Evolutionary conservation across 139 green algal genomes (phyloP), one percentile per base, ranked within the genome.

Genomic region (Monoraphidium neglectum): DNA sequence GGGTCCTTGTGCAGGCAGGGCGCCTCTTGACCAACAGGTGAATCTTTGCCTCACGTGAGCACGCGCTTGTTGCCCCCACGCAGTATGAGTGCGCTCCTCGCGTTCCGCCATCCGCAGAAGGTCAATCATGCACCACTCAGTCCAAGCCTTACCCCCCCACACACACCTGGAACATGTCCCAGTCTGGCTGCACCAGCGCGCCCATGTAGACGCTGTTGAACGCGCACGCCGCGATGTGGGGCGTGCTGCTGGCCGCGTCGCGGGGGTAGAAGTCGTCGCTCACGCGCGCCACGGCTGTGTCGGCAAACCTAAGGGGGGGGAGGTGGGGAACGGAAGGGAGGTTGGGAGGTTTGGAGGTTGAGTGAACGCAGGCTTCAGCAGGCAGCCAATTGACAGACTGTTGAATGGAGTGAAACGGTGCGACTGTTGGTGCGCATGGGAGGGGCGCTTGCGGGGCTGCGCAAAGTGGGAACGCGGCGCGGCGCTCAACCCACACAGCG

Each of bases 161-260:
- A n/a, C n/a, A n/a, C 54, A 76, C 88, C 72, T 92, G 87, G 80
- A 94, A 94, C 89, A 94, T 94, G 84, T 94, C 89, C 89, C 89
- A 94, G 81, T 94, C 89, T n/a, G 89, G 89, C 70, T 90, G 82
- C 70, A 92, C 83, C 62, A 94, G 76, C 33, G 82, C 86, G 26
- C 85, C 85, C 78, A 97, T 68, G 77, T 95, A 97, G 8, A 95
- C 64, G 5, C 70, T 83, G 84, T 97, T 97, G 89, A 86, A 97
- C 33, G 94, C 90, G 77, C 91, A 97, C 30, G 91, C 94, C 28
- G 85, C 89, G 49, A 99, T 89, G 91, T 99, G 96, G 13, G 93
- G 89, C 18, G 90, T 89, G 74, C 84, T 89, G 33, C 84, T 93
- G 53, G 94, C 92, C 0, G 81, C 77, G 86, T 97, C 90, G 32